Evolutionary conservation across 108 stramenopile genomes (phyloP).

Genomic region (Epithemia pelagica): DNA sequence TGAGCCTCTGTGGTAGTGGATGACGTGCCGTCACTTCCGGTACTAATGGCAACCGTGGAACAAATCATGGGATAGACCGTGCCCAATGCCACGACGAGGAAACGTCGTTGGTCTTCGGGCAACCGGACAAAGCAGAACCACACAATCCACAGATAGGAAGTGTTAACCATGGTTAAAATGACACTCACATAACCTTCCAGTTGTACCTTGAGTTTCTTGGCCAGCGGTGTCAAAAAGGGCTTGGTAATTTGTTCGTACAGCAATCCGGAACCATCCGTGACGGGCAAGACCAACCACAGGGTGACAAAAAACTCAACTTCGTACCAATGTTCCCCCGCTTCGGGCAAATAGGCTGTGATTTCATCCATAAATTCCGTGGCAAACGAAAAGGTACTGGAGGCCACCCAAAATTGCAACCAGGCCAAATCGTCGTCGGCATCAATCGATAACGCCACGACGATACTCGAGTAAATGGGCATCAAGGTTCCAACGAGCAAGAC

Average conservation of each 20-base stretch:
- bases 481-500: constrained; percentile 25
- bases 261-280: constrained; percentile 35
- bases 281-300: constrained; percentile 44
- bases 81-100: constrained; percentile 36
- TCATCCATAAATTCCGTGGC: constrained; percentile 18
- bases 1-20: background rate
- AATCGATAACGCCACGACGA: constrained; percentile 25
- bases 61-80: constrained; percentile 39
- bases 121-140: constrained; percentile 45
- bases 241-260: constrained; percentile 32
- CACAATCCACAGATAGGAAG: constrained; percentile 35
- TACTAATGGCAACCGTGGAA: constrained; percentile 32
- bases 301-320: constrained; percentile 28
- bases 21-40: constrained; percentile 1
- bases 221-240: constrained; percentile 29
- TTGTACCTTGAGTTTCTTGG: constrained; percentile 18
- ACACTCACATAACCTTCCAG: constrained; percentile 15
- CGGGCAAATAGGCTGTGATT: constrained; percentile 8
- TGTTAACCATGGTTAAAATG: constrained; percentile 22
- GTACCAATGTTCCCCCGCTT: constrained; percentile 19
- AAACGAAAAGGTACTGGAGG: constrained; percentile 10
- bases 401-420: constrained; percentile 37
- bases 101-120: constrained; percentile 31
- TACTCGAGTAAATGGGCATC: constrained; percentile 27
- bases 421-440: constrained; percentile 20